Base-by-base conservation (phyloP, 1,284 basidiomycete species). In the Heterobasidion annosum region DNA sequence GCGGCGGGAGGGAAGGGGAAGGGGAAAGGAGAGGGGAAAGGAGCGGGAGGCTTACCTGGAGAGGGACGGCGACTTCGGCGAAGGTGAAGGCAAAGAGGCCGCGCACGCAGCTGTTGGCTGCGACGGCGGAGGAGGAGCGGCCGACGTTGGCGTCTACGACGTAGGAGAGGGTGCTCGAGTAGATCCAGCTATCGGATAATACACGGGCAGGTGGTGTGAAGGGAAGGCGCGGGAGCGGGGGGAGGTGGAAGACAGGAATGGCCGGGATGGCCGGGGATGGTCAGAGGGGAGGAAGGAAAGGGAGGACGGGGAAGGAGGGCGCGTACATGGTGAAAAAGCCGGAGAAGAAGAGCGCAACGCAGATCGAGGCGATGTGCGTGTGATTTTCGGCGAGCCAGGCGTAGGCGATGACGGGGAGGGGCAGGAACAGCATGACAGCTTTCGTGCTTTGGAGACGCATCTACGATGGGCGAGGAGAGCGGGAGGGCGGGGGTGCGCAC, bases 71-170 rank as follows among this genome's bases (percentile, higher is more conserved):
- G 13, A 84, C 67, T 64, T 92, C 88, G 1, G 80, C 78, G 3
- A 83, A 83, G 12, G 87, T 69, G 59, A 91, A 86, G 13, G 86
- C 91, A 2, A 78, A 72, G 1, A 82, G 50, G 0, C 90, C 88
- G 43, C 89, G 77, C 67, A 86, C 86, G 32, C 71, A 75, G 57
- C 84, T 86, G 64, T 92, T 92, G 15, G 75, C 69, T 0, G 88
- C 84, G 5, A 88, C 80, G 2, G 85, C 87, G 13, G 78, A 80
- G 1, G 83, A 80, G 0, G 85, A 85, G 16, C 86, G 77, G 6
- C 91, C 90, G 3, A 73, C 70, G 63, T 91, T 92, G 3, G 87
- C 81, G 63, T 93, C 89, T 7, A 90, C 84, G 50, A 90, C 74
- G 62, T 89, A 91, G 0, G 87, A 81, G 35, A 92, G 69, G 0